Evolutionary conservation across 169 alveolate genomes (phyloP), one percentile per base, ranked within the genome.

Genomic region (Babesia bigemina): DNA sequence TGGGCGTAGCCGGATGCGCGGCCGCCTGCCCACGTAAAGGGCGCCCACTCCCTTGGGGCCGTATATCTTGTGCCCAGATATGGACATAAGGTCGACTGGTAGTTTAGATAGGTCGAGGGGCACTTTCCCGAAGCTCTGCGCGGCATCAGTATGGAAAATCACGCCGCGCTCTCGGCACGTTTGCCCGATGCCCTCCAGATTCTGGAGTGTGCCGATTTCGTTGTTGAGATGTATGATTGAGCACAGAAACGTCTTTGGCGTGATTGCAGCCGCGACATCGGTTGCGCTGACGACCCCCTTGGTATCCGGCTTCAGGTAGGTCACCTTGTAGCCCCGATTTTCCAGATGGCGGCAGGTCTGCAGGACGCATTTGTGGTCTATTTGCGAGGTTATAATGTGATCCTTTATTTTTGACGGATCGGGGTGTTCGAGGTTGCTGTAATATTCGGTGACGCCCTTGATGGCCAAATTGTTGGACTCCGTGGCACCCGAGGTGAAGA

Each of bases 41-140:
- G 99, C 99, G 22, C 99, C 99, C 22, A 96, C 92, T 17, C 99
- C 99, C 86, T 97, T 98, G n/a, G 99, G 99, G 21, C 99, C 99
- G 88, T 98, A 97, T 33, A 98, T 86, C 85, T 98, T 98, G 91
- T 98, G 99, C 2, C 97, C 98, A 28, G 98, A 94, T 66, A 98
- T 92, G 6, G 99, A 95, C 86, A 96, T 67, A 45, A 96, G 85
- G 79, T 96, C 99, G 44, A 96, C 94, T 55, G 93, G 89, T 91
- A 96, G 72, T 26, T 93, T 91, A 71, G 96, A 90, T 14, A 96
- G 98, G 84, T 96, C 97, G 33, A 97, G 91, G 2, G 98, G 97
- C 12, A 96, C 63, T 83, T 98, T 97, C 9, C 99, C 99, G 19
- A 94, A 90, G 39, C 97, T 96, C 84, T 96, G 95, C 3, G 98